phyloP scores from a whole-genome alignment of 306 rosid genomes.

The Astragalus glycyphyllos region DNA sequence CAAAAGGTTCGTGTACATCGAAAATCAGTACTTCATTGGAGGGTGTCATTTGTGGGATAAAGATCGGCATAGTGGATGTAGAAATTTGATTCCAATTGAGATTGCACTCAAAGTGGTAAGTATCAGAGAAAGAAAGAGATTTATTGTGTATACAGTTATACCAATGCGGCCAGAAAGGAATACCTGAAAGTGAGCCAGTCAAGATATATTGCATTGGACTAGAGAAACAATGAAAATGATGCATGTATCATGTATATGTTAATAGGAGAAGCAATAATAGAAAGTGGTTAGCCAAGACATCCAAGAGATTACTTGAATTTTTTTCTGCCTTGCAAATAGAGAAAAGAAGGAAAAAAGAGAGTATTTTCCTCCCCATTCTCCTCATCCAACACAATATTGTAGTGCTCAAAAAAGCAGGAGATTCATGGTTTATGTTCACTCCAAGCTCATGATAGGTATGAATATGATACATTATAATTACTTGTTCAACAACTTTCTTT shows the following conservation, averaged over 20 bases:
- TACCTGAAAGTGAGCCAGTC: constrained; percentile 80
- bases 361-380: constrained; percentile 73
- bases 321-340: constrained; percentile 92
- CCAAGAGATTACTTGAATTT: constrained; percentile 93
- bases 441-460: constrained; percentile 97
- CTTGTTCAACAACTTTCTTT: not conserved
- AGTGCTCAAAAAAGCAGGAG: constrained; percentile 82
- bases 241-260: too few relatives aligned
- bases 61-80: constrained; percentile 73
- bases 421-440: constrained; percentile 96
- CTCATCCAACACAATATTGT: constrained; percentile 77
- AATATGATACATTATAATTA: not conserved
- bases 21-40: constrained; percentile 93
- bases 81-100: constrained; percentile 85
- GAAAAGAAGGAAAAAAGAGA: constrained; percentile 66
- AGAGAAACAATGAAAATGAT: constrained; percentile 90
- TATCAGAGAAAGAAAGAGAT: constrained; percentile 80
- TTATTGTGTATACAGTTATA: constrained; percentile 80
- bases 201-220: constrained; percentile 85
- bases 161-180: constrained; percentile 99
- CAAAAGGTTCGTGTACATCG: constrained; percentile 82
- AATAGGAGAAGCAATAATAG: constrained; percentile 83
- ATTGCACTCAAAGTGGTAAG: constrained; percentile 80
- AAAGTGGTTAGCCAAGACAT: constrained; percentile 64
- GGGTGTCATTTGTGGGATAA: constrained; percentile 88